Conservation (phyloP, 805 yeast species). For the Wickerhamiella sergipiensis region DNA sequence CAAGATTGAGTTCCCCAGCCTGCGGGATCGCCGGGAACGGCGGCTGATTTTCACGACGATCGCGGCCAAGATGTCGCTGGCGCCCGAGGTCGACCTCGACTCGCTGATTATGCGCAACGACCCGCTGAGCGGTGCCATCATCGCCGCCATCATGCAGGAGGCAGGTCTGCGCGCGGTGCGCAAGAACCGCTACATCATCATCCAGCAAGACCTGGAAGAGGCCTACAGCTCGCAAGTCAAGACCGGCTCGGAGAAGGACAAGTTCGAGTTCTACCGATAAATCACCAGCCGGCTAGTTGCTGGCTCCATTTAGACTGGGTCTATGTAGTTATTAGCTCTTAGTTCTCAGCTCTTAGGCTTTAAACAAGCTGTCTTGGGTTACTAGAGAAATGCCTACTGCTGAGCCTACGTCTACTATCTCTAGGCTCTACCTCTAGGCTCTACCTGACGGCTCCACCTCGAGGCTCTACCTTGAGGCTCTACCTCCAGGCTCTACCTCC, state of each 20-base stretch:
- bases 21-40: slow-evolving; percentile 95
- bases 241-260: slow-evolving; percentile 88
- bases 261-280: slow-evolving; percentile 91
- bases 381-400: no score
- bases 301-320: no score
- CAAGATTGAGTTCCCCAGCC: slow-evolving; percentile 91
- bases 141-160: slow-evolving; percentile 99
- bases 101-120: slow-evolving; percentile 90
- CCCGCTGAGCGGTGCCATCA: slow-evolving; percentile 88
- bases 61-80: slow-evolving; percentile 93
- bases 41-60: slow-evolving; percentile 90
- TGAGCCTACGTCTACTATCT: no score
- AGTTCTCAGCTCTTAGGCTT: no score
- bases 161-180: slow-evolving; percentile 98
- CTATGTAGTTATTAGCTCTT: no score
- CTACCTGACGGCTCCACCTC: no score
- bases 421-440: no score
- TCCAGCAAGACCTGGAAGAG: slow-evolving; percentile 93
- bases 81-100: slow-evolving; percentile 96
- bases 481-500: no score
- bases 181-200: slow-evolving; percentile 90
- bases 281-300: no score
- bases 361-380: no score
- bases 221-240: slow-evolving; percentile 96
- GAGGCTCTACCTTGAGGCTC: no score